phyloP scores from a whole-genome alignment of 73 alveolate genomes.

The Tetrahymena elliotti region DNA sequence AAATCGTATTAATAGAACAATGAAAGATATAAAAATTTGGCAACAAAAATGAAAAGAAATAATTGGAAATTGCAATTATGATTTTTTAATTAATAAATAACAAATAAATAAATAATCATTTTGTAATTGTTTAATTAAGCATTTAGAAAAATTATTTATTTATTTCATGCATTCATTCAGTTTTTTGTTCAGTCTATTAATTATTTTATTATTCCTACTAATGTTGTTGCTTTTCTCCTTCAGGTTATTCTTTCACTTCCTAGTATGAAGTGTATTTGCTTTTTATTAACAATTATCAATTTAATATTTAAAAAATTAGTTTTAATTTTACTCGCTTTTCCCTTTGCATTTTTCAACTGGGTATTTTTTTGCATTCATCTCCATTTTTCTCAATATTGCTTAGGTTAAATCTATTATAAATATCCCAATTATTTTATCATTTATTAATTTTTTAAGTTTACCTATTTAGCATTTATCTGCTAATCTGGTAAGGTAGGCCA shows the following conservation, averaged over 20 bases:
- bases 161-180: no score
- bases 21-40: neutral
- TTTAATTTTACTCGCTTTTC: neutral
- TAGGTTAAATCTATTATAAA: neutral
- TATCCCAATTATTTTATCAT: neutral
- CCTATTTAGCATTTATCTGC: constrained; percentile 24
- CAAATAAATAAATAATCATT: no score
- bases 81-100: no score
- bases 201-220: neutral
- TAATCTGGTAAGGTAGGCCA: constrained; percentile 14
- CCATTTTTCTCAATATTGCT: constrained; percentile 16
- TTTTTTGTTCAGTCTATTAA: neutral
- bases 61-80: no score
- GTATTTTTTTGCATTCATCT: constrained; percentile 22
- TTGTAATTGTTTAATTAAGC: no score
- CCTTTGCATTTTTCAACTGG: constrained; percentile 31
- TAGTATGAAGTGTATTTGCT: neutral
- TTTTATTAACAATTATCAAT: neutral
- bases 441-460: neutral
- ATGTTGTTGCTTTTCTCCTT: neutral
- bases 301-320: neutral
- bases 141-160: no score
- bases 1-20: neutral
- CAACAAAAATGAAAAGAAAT: neutral
- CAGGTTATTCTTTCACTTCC: neutral